Base-by-base conservation (phyloP, 1,284 basidiomycete species). In the Peniophora sp. region DNA sequence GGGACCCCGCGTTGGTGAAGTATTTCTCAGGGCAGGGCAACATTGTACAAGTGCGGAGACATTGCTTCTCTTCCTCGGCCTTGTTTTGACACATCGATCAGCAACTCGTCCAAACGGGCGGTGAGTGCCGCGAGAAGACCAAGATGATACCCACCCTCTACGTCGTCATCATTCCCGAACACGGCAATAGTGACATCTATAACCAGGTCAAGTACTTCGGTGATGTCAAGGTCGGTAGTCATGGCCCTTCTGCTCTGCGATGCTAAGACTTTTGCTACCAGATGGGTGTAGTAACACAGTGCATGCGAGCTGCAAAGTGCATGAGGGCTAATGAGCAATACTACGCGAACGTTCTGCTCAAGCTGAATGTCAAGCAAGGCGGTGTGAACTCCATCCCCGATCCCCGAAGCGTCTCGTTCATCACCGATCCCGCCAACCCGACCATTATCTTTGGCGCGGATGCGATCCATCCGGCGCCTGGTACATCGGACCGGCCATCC, bases 361-460 rank as follows among this genome's bases (percentile, higher is more conserved):
- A 45, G 44, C 22, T 45, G 5, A 45, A 45, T 24, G 44, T 24
- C n/a, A 45, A 45, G 44, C 23, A 19, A 8, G 44, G 44, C n/a
- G 44, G 44, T 19, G 22, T 16, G 10, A 45, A 45, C 44, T 14
- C 22, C 12, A 8, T 25, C n/a, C 23, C 17, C 44, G 44, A 45
- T 25, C 10, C 44, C 3, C 23, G 44, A 20, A 19, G n/a, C 23
- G 76, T 82, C 2, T 69, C 74, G 0, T 71, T 76, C 10, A 68
- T 87, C 22, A 77, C 78, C 0, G 87, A 89, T 58, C 78, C 79
- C 1, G 70, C 74, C 17, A 77, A 80, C 56, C 86, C 85, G 0
- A 85, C 85, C 0, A 77, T 89, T 17, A 77, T 90, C 47, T 83
- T 89, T 75, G 86, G 85, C 78, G 55, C 85, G 6, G 86, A 90